Evolutionary conservation across 106 monocot species (phyloP).

Genomic region (Dioscorea dumetorum): DNA sequence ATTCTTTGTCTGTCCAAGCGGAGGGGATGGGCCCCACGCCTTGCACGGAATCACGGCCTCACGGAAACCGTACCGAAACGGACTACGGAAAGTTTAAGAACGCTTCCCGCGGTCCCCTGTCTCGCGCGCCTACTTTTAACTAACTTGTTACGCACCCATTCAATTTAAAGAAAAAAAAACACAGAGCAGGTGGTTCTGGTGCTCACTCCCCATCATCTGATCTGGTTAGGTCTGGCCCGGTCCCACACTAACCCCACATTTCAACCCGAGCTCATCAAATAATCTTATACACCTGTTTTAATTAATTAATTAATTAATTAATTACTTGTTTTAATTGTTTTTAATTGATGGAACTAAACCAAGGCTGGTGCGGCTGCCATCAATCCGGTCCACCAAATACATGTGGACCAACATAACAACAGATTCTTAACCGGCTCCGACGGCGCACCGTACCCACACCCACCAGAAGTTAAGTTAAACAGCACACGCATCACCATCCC

Average conservation of each 20-base stretch:
- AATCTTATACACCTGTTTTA: too few species aligned
- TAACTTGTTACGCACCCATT: background rate
- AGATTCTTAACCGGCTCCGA: too few species aligned
- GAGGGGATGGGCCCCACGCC: too few species aligned
- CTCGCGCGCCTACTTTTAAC: background rate
- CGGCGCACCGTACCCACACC: too few species aligned
- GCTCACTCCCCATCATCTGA: background rate
- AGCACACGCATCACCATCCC: too few species aligned
- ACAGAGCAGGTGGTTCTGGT: slow-evolving; percentile 1
- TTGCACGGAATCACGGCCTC: background rate
- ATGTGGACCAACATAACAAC: background rate
- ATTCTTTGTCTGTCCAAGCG: too few species aligned
- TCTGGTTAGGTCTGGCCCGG: background rate
- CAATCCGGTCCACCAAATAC: background rate
- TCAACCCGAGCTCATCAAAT: too few species aligned
- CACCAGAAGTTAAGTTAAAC: too few species aligned
- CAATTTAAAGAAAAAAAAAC: too few species aligned
- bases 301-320: too few species aligned
- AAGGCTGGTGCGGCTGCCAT: background rate
- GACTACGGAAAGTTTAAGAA: slow-evolving; percentile 2
- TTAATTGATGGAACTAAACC: too few species aligned
- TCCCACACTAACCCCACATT: background rate
- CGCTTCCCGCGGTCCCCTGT: background rate
- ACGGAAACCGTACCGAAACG: slow-evolving; percentile 2
- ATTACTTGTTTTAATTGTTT: too few species aligned